A percentile compares a stretch with the other conserved stretches of the same genome.
These are phyloP conservation scores for Stereum hirsutum DNA, from an alignment of 1,284 basidiomycete species.

Conservation along the genomic window DNA sequence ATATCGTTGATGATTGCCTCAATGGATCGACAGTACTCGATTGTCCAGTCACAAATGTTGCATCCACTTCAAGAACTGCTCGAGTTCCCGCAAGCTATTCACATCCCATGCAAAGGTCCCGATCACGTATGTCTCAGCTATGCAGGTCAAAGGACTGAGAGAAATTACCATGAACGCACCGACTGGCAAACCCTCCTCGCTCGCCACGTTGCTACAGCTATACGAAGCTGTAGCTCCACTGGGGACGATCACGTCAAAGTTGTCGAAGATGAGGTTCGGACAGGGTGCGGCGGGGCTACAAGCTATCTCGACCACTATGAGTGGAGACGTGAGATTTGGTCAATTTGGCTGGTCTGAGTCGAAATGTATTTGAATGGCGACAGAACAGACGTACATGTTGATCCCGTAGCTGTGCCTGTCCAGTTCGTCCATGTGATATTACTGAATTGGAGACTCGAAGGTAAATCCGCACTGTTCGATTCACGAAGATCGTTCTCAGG, in stretches of 20 bases:
- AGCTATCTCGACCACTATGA: slow-evolving; percentile 46
- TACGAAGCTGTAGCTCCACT: slow-evolving; percentile 26
- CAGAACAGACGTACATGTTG: slow-evolving; percentile 26
- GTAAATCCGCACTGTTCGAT: slow-evolving; percentile 42
- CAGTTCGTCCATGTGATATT: slow-evolving; percentile 38
- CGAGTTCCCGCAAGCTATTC: too few relatives aligned
- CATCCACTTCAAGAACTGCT: too few relatives aligned
- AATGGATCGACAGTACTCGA: too few relatives aligned
- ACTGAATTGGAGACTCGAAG: slow-evolving; percentile 39
- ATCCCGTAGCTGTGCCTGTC: slow-evolving; percentile 35
- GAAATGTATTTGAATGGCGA: background rate
- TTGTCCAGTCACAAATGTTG: too few relatives aligned
- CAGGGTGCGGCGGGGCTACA: slow-evolving; percentile 47
- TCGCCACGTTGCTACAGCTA: slow-evolving; percentile 38
- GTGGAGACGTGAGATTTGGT: too few relatives aligned
- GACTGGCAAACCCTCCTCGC: slow-evolving; percentile 30
- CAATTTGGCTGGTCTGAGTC: background rate
- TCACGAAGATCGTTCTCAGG: too few relatives aligned
- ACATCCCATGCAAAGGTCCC: too few relatives aligned
- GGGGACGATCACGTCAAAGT: slow-evolving; percentile 31
- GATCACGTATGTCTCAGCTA: too few relatives aligned
- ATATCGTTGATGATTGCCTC: too few relatives aligned
- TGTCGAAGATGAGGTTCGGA: slow-evolving; percentile 31
- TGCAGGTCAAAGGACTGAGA: too few relatives aligned
- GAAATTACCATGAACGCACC: too few relatives aligned